Evolutionary conservation across 1,139 yeast genomes (phyloP).

Genomic region (Suhomyces terraborum): DNA sequence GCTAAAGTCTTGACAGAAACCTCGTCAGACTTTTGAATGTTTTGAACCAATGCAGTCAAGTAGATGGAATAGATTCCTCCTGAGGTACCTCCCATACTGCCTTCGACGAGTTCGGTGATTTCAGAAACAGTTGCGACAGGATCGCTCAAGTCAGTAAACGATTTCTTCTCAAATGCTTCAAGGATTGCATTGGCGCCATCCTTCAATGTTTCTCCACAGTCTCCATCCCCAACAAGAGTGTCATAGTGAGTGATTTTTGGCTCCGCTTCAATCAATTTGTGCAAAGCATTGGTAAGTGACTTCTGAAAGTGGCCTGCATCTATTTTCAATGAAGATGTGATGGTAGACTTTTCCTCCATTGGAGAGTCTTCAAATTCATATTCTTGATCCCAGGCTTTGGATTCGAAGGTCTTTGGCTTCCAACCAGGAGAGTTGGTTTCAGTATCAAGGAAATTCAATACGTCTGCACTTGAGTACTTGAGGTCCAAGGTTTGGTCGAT

Average conservation of each 20-base stretch:
- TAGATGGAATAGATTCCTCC: slow-evolving; percentile 91
- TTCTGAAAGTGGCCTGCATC: slow-evolving; percentile 41
- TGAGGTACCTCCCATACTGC: slow-evolving; percentile 94
- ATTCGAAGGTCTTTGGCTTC: slow-evolving; percentile 49
- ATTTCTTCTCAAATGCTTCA: slow-evolving; percentile 43
- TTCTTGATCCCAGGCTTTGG: slow-evolving; percentile 28
- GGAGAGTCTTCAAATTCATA: slow-evolving; percentile 33
- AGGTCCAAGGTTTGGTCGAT: slow-evolving; percentile 36
- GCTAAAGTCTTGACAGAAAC: slow-evolving; percentile 24
- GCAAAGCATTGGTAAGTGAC: slow-evolving; percentile 52
- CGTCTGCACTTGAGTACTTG: slow-evolving; percentile 27
- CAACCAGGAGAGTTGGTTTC: slow-evolving; percentile 84
- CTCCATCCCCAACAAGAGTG: slow-evolving; percentile 94
- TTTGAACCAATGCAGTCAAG: slow-evolving; percentile 60
- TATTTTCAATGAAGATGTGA: slow-evolving; percentile 41
- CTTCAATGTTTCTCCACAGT: slow-evolving; percentile 89
- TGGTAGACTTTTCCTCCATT: slow-evolving; percentile 26
- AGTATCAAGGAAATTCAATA: slow-evolving; percentile 58
- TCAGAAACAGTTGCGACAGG: slow-evolving; percentile 50
- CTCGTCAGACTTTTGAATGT: slow-evolving; percentile 37
- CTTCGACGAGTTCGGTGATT: slow-evolving; percentile 70
- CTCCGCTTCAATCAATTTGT: slow-evolving; percentile 55
- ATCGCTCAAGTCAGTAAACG: slow-evolving; percentile 47
- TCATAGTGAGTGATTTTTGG: slow-evolving; percentile 84
- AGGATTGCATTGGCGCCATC: slow-evolving; percentile 78